phyloP scores from a whole-genome alignment of 73 alveolate species.

The Loxodes magnus region DNA sequence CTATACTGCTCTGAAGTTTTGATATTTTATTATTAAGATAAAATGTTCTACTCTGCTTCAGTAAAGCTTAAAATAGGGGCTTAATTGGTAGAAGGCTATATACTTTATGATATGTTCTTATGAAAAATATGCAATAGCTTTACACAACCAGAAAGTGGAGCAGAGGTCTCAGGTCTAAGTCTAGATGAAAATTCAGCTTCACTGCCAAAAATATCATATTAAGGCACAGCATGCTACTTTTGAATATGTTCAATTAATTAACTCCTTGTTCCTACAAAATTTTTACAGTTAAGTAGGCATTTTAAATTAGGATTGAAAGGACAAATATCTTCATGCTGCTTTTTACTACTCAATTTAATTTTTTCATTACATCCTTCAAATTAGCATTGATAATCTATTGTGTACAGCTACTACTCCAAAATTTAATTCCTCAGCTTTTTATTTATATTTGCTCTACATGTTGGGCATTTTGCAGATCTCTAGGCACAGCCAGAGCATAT shows the following conservation, averaged over 20 bases:
- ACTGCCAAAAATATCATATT: slow-evolving; percentile 1
- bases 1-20: too few species aligned
- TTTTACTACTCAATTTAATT: background rate
- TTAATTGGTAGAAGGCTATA: too few species aligned
- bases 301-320: background rate
- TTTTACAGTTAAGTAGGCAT: background rate
- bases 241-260: background rate
- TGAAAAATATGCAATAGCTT: slow-evolving; percentile 9
- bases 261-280: background rate
- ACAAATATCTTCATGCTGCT: slow-evolving; percentile 8
- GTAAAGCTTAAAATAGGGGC: too few species aligned
- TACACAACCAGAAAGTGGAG: slow-evolving; percentile 17
- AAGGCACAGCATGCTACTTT: slow-evolving; percentile 4
- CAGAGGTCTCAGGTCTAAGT: background rate
- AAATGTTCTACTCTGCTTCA: too few species aligned
- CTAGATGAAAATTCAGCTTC: slow-evolving; percentile 12
- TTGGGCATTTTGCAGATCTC: slow-evolving; percentile 1
- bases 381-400: slow-evolving; percentile 3
- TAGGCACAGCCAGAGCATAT: slow-evolving; percentile 1
- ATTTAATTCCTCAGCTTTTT: background rate
- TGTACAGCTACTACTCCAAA: slow-evolving; percentile 1
- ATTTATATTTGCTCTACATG: background rate
- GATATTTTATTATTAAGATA: too few species aligned
- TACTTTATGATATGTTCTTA: background rate
- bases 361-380: slow-evolving; percentile 2